Evolutionary conservation across 306 rosid species (phyloP).

Genomic region (Prunus armeniaca): DNA sequence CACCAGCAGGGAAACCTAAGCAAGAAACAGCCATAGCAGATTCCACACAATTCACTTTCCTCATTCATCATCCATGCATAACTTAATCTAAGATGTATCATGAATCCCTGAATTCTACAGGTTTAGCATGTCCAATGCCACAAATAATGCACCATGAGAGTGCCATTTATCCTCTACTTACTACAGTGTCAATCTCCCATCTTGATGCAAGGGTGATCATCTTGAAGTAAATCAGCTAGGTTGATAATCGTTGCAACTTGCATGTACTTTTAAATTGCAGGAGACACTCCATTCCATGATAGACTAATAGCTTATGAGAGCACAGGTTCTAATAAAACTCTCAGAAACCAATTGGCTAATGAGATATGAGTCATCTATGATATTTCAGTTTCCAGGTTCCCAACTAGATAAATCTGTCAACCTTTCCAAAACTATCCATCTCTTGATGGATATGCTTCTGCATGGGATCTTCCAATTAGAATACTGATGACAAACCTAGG

Average conservation of each 20-base stretch:
- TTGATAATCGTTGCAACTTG: neutral
- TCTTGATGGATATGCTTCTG: neutral
- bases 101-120: neutral
- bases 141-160: neutral
- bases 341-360: neutral
- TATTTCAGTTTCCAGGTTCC: neutral
- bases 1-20: neutral
- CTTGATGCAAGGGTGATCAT: neutral
- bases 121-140: neutral
- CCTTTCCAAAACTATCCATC: neutral
- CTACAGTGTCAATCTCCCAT: neutral
- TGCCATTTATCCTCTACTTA: neutral
- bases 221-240: neutral
- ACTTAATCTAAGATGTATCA: neutral
- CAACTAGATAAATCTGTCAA: neutral
- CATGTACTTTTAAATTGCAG: neutral
- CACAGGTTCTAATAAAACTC: neutral
- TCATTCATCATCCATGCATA: slow-evolving; percentile 1
- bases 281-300: neutral
- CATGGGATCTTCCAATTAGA: neutral
- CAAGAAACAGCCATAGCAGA: neutral
- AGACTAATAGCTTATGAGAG: neutral
- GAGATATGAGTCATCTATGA: neutral
- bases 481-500: neutral
- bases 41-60: neutral